Conservation (phyloP, 768 basidiomycete species). For the Pleurotus djamor region DNA sequence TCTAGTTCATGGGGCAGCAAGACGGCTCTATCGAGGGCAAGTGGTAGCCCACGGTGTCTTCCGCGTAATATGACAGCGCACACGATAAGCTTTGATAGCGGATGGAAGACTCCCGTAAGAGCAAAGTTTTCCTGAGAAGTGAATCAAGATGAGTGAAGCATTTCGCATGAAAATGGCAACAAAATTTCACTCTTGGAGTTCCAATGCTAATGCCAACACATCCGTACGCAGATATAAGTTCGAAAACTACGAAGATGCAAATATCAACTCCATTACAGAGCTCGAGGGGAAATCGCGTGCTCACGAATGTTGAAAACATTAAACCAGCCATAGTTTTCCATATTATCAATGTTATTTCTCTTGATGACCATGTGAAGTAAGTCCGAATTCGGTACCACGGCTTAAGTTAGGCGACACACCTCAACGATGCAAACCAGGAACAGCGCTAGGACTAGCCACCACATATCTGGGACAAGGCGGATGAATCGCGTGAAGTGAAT, state of each 20-base stretch:
- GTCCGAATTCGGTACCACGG: too few species aligned
- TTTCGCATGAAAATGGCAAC: constrained; percentile 3
- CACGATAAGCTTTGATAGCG: constrained; percentile 84
- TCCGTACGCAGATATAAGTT: constrained; percentile 85
- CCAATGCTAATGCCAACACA: constrained; percentile 89
- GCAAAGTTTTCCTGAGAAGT: constrained; percentile 69
- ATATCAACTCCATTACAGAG: too few species aligned
- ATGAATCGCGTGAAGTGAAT: not conserved
- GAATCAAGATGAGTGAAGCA: not conserved
- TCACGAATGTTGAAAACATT: constrained; percentile 77
- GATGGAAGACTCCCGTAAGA: constrained; percentile 72
- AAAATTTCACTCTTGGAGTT: constrained; percentile 66
- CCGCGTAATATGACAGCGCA: constrained; percentile 75
- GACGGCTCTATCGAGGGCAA: constrained; percentile 1
- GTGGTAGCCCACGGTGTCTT: constrained; percentile 1
- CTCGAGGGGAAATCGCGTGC: constrained; percentile 15
- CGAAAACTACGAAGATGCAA: constrained; percentile 55
- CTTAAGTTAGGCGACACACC: constrained; percentile 35
- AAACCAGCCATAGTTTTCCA: constrained; percentile 63
- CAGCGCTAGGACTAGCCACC: constrained; percentile 90
- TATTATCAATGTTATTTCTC: constrained; percentile 59
- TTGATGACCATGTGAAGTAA: constrained; percentile 17
- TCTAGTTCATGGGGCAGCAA: not conserved
- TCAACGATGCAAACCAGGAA: constrained; percentile 94
- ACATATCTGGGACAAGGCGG: constrained; percentile 65